Conservation (phyloP, 2,329 filamentous ascomycete genomes). For the Aspergillus bombycis region DNA sequence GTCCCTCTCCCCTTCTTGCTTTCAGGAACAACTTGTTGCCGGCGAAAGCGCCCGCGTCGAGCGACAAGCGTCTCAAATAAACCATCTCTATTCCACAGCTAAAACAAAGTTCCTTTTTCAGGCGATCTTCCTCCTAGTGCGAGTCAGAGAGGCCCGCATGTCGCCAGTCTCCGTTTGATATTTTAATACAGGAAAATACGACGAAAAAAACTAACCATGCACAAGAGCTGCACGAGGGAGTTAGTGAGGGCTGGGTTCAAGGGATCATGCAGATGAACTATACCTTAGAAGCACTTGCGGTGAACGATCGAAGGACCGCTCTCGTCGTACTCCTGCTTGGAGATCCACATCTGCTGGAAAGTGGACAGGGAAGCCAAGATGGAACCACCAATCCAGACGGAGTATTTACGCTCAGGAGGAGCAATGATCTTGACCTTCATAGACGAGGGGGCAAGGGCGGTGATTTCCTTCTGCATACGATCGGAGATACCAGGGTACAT, state of each 20-base stretch:
- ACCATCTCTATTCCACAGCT: constrained; percentile 45
- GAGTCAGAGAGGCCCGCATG: constrained; percentile 42
- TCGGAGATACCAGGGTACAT: constrained; percentile 99
- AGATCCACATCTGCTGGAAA: constrained; percentile 99
- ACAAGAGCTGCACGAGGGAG: constrained; percentile 20
- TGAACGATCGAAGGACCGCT: constrained; percentile 98
- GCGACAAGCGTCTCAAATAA: constrained; percentile 28
- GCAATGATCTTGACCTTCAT: constrained; percentile 99
- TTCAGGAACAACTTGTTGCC: constrained; percentile 21
- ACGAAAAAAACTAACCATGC: constrained; percentile 39
- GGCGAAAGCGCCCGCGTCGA: constrained; percentile 22
- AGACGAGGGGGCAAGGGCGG: constrained; percentile 95
- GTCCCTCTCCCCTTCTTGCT: constrained; percentile 16
- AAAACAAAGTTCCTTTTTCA: constrained; percentile 45
- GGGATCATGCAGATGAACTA: not conserved
- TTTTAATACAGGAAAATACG: constrained; percentile 48
- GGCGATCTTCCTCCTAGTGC: constrained; percentile 44
- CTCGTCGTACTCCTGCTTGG: constrained; percentile 99
- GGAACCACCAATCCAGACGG: constrained; percentile 99
- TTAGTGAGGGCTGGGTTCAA: not conserved
- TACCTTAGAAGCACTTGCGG: constrained; percentile 99
- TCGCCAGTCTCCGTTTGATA: constrained; percentile 42
- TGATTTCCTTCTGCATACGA: constrained; percentile 99
- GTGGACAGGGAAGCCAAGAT: constrained; percentile 99
- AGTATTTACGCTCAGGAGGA: constrained; percentile 99